Percentiles rank a stretch among this genome's conserved stretches.
phyloP scores from a whole-genome alignment of 1,284 basidiomycete species.

The Puccinia novopanici region DNA sequence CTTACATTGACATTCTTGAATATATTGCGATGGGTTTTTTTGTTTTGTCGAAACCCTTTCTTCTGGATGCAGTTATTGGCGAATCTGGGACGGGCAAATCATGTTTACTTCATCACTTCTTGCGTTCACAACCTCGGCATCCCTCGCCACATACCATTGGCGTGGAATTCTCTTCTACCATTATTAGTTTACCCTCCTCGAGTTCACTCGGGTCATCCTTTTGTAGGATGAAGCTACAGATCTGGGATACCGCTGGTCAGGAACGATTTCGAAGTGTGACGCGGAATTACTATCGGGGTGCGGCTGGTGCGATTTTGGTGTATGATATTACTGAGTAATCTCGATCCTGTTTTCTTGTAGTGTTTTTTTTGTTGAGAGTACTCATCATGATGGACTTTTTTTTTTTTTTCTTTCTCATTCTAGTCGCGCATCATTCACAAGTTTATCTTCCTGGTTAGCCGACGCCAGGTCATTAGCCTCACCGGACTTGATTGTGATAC shows the following conservation, averaged over 20 bases:
- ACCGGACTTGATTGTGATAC: conserved; percentile 80
- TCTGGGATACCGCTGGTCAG: conserved; percentile 81
- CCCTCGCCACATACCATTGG: conserved; percentile 92
- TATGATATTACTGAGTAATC: conserved; percentile 91
- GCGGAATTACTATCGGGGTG: conserved; percentile 91
- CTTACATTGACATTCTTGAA: too few relatives aligned
- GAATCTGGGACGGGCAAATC: conserved; percentile 97
- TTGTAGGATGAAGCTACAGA: conserved; percentile 62
- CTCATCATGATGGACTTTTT: background rate
- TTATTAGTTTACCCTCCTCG: conserved; percentile 54
- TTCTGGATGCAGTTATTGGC: conserved; percentile 25
- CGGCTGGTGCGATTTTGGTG: conserved; percentile 75
- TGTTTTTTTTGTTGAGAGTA: background rate
- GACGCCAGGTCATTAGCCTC: conserved; percentile 85
- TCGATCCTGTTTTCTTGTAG: too few relatives aligned
- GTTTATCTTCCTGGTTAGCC: conserved; percentile 81
- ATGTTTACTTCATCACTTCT: conserved; percentile 88
- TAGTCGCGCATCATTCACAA: conserved; percentile 68
- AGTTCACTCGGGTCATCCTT: conserved; percentile 28
- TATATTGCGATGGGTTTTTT: too few relatives aligned
- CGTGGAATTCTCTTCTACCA: conserved; percentile 56
- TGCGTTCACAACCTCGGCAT: conserved; percentile 41
- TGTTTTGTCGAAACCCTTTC: too few relatives aligned
- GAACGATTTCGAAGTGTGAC: conserved; percentile 97
- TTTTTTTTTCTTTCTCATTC: background rate